phyloP scores from a whole-genome alignment of 2,329 filamentous ascomycete species.

The Trichocomaceae sp. region DNA sequence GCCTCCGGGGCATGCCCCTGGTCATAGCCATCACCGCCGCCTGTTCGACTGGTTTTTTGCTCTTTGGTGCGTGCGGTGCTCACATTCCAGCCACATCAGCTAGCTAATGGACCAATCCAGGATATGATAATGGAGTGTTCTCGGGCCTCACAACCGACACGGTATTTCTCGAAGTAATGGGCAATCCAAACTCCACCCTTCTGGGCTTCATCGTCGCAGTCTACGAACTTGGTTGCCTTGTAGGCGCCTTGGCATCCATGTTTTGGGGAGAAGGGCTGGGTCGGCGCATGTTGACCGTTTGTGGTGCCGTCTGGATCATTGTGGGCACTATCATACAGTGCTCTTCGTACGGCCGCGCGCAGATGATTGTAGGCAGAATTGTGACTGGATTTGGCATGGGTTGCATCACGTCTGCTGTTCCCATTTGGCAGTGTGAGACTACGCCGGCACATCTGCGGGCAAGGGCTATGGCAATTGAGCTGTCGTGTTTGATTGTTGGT shows the following conservation, averaged over 20 bases:
- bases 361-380: slow-evolving; percentile 47
- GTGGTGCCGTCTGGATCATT: slow-evolving; percentile 44
- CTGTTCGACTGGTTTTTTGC: slow-evolving; percentile 13
- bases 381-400: slow-evolving; percentile 49
- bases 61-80: slow-evolving; percentile 4
- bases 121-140: slow-evolving; percentile 15
- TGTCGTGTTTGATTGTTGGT: slow-evolving; percentile 46
- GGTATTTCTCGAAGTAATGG: slow-evolving; percentile 14
- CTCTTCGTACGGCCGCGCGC: slow-evolving; percentile 42
- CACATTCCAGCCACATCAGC: neutral
- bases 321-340: slow-evolving; percentile 45
- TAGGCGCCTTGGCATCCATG: slow-evolving; percentile 46
- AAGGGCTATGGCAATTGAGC: slow-evolving; percentile 49
- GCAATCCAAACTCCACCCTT: slow-evolving; percentile 12
- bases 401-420: slow-evolving; percentile 48
- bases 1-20: slow-evolving; percentile 14
- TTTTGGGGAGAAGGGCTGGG: slow-evolving; percentile 48
- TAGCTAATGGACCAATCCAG: neutral
- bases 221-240: slow-evolving; percentile 47
- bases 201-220: slow-evolving; percentile 28
- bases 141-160: slow-evolving; percentile 15
- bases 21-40: slow-evolving; percentile 13
- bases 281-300: slow-evolving; percentile 45
- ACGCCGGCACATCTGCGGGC: slow-evolving; percentile 47
- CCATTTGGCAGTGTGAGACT: slow-evolving; percentile 48